Conservation (phyloP, 2,329 filamentous ascomycete species). For the Macrophomina pseudophaseolina region DNA sequence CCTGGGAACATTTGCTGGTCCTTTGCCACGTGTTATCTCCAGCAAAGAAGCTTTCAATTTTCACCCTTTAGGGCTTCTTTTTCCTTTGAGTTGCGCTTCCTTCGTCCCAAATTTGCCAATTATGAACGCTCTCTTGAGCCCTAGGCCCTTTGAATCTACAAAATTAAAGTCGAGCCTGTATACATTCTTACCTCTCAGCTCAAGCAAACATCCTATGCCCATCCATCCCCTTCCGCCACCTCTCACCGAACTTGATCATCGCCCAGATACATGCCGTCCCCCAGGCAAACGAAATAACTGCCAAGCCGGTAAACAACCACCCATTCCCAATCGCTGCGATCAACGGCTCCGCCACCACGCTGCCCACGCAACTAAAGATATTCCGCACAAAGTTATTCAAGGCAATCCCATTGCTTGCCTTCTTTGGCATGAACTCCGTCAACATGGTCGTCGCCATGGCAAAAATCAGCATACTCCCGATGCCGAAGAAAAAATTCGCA, state of each 20-base stretch:
- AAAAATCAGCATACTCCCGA: constrained; percentile 48
- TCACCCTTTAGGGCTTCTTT: too few species aligned
- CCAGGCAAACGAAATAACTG: constrained; percentile 52
- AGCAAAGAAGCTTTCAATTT: too few species aligned
- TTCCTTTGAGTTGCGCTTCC: too few species aligned
- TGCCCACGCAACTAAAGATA: constrained; percentile 44
- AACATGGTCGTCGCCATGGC: constrained; percentile 46
- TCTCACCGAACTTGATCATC: constrained; percentile 63
- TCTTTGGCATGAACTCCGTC: constrained; percentile 47
- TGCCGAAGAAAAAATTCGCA: constrained; percentile 48
- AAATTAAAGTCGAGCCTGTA: too few species aligned
- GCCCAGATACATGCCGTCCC: constrained; percentile 64
- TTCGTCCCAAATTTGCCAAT: too few species aligned
- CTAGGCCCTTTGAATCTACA: too few species aligned
- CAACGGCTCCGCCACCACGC: constrained; percentile 43
- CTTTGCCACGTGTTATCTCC: too few species aligned
- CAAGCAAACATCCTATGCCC: constrained; percentile 25
- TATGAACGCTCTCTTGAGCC: too few species aligned
- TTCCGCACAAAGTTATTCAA: constrained; percentile 48
- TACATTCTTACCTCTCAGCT: neutral
- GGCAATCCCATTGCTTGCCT: constrained; percentile 43
- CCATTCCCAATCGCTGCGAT: constrained; percentile 45
- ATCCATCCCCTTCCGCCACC: constrained; percentile 58
- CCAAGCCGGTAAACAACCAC: constrained; percentile 47
- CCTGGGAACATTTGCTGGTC: too few species aligned